Conservation (phyloP, 208 protist species). For the Acanthamoeba royreba region DNA sequence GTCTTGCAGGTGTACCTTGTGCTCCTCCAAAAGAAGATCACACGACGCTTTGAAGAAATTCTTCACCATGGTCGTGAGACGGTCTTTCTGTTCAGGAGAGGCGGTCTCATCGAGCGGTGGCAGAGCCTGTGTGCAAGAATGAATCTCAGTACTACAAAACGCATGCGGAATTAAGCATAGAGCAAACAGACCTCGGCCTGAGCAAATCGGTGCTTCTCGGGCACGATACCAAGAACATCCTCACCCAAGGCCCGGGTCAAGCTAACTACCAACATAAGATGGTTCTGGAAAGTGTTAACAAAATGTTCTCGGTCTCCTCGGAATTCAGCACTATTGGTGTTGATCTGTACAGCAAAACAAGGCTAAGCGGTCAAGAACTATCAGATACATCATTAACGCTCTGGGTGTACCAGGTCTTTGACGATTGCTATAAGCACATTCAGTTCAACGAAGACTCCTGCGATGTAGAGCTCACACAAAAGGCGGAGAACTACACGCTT, state of each 20-base stretch:
- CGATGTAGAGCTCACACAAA: conserved; percentile 56
- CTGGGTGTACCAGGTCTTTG: conserved; percentile 35
- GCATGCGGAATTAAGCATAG: background rate
- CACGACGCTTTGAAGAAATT: background rate
- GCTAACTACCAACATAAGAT: conserved; percentile 41
- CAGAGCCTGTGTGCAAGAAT: background rate
- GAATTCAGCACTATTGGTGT: background rate
- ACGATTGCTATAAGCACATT: conserved; percentile 40
- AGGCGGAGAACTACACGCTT: conserved; percentile 57
- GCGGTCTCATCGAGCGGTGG: background rate
- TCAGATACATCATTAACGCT: too few species aligned
- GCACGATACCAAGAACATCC: conserved; percentile 38
- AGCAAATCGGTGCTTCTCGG: background rate
- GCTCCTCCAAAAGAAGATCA: background rate
- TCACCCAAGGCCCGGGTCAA: conserved; percentile 35
- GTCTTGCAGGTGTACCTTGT: background rate
- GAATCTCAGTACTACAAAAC: background rate
- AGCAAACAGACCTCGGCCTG: background rate
- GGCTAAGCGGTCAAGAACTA: background rate
- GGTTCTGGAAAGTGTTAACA: conserved; percentile 35
- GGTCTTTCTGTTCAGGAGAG: conserved; percentile 15
- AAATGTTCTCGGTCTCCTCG: background rate
- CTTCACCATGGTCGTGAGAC: background rate
- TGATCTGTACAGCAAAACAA: background rate
- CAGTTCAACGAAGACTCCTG: conserved; percentile 52